Base-by-base conservation (phyloP, 345 rosid genomes). In the Eucalyptus shirleyi region DNA sequence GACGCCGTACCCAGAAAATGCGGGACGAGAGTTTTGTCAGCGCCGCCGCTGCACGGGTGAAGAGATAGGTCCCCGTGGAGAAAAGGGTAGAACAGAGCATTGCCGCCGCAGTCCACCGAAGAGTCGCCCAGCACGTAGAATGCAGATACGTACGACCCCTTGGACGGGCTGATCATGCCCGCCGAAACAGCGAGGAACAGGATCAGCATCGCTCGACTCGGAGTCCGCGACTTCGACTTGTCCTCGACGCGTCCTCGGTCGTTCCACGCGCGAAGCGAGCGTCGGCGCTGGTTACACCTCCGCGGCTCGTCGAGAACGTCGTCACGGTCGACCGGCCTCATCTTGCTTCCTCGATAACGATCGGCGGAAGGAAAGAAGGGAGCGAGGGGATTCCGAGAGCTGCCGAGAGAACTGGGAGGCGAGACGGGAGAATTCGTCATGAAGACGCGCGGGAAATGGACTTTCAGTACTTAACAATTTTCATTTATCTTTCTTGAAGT, bases 81-180 rank as follows among this genome's bases (percentile, higher is more conserved):
- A 17, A 92, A 69, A 55, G 96, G 93, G 89, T 95, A 94, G 50
- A 95, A 92, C 45, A 93, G 93, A 28, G 92, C 90, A 91, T 95
- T 95, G 42, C 91, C 93, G 60, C 96, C 96, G 82, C 96, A 95
- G 88, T 95, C 96, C 59, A 95, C 96, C 3, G 96, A 95, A 86
- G 97, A 95, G 89, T 95, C 97, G 4, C 97, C 97, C 92, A 95
- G 88, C 34, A 95, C 89, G 92, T 88, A 91, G 88, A 95, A 89
- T 9, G 97, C 95, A 1, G 96, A 89, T 6, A 91, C 90, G 51
- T 86, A 9, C 5, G 77, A 50, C 26, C 49, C 85, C 4, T 77
- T 37, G 7, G 85, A 77, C 47, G 85, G 85, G 24, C 85, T 23
- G 16, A 77, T 23, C 85, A 40, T 77, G 16, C 85, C 85, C 47